Evolutionary conservation across 306 rosid species (phyloP), one percentile per base, ranked within the genome.

Genomic region (Datisca glomerata): DNA sequence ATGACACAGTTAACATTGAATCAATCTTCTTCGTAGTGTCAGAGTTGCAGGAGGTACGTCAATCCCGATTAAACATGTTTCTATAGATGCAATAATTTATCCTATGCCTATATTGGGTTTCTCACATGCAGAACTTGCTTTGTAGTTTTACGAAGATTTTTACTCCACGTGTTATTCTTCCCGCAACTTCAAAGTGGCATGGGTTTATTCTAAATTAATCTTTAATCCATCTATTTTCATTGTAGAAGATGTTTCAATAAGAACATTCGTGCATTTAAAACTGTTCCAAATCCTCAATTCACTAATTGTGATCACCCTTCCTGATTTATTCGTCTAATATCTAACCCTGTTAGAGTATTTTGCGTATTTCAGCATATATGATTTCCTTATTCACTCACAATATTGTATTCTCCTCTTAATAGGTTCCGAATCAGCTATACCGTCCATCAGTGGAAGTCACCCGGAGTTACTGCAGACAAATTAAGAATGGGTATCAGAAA

Each of bases 401-500:
- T 10, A 53, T 19, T 16, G 49, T 27, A 5, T 44, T 19, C 11
- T 8, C 51, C 8, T 57, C 21, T 57, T 41, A 23, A 33, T 65
- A 84, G 98, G 59, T 69, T 59, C 75, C 96, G 1, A 53, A 72
- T 47, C 67, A 75, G 66, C 41, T 59, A 10, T 91, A 91, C 57
- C 73, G 72, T 51, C 98, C 96, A 14, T 27, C 84, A 0, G 63
- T 63, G 29, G 94, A 80, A 67, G 68, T 76, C 57, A 47, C 40
- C 4, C 47, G 96, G 64, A 47, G 73, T 53, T 31, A 68, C 38
- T 80, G 98, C 67, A 72, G 83, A 69, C 65, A 29, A 45, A 24
- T 89, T 38, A 73, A 69, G 74, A 84, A 74, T 60, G 98, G 98
- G 13, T 61, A 56, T 63, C 74, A 75, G 28, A 65, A 91, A 64